Conservation (phyloP, 345 rosid genomes). For the Bretschneidera sinensis region DNA sequence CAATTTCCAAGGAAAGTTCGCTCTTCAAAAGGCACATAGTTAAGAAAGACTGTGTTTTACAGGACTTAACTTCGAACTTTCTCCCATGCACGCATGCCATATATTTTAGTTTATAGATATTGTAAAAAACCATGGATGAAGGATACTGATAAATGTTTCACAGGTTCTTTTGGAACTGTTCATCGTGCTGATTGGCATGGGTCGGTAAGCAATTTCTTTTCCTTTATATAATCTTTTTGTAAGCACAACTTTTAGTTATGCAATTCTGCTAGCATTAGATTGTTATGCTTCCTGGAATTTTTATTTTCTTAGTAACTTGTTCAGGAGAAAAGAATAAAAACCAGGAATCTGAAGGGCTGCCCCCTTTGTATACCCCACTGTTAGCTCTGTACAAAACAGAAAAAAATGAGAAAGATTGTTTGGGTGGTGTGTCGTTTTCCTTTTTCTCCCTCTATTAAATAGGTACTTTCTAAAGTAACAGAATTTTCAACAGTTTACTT, state of each 20-base stretch:
- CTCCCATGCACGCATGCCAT: background rate
- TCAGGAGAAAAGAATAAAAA: background rate
- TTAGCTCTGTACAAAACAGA: background rate
- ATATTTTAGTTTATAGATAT: background rate
- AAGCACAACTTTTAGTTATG: no score
- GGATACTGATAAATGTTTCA: constrained; percentile 15
- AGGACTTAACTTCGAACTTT: background rate
- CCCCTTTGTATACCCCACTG: no score
- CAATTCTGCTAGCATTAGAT: no score
- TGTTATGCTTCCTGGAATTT: background rate
- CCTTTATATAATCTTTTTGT: no score
- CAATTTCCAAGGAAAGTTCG: no score
- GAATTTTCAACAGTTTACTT: background rate
- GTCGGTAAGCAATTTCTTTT: constrained; percentile 30
- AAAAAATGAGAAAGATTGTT: no score
- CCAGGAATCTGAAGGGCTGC: no score
- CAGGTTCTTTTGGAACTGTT: constrained; percentile 61
- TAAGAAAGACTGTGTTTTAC: no score
- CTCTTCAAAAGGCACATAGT: no score
- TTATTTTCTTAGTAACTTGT: background rate
- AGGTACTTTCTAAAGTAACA: background rate
- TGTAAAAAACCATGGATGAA: constrained; percentile 9
- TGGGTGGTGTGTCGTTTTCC: background rate
- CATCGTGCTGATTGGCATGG: constrained; percentile 49
- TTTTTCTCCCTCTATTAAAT: background rate